Evolutionary conservation across 2,329 filamentous ascomycete species (phyloP).

Genomic region (Exserohilum rostratum): DNA sequence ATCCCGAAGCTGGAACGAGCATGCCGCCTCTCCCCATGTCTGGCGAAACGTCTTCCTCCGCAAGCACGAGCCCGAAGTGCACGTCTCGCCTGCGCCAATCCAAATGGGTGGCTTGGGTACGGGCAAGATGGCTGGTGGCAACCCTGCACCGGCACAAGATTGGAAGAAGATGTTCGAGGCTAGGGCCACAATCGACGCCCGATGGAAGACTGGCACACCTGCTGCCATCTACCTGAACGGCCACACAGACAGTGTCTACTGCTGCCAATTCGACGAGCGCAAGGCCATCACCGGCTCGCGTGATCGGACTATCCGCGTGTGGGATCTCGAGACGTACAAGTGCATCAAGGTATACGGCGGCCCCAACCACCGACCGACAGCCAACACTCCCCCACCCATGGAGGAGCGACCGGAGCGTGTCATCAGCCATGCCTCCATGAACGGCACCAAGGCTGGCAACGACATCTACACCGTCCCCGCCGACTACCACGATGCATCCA

Average conservation of each 20-base stretch:
- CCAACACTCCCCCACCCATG: constrained; percentile 56
- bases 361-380: constrained; percentile 64
- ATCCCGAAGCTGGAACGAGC: constrained; percentile 61
- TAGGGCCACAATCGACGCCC: constrained; percentile 73
- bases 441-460: constrained; percentile 55
- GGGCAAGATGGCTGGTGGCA: constrained; percentile 58
- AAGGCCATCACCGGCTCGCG: constrained; percentile 98
- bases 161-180: constrained; percentile 87
- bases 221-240: constrained; percentile 88
- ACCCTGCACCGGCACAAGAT: constrained; percentile 62
- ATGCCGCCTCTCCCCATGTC: constrained; percentile 63
- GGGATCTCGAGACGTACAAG: constrained; percentile 88
- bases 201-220: constrained; percentile 81
- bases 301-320: constrained; percentile 93
- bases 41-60: constrained; percentile 68
- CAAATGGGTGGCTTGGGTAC: constrained; percentile 60
- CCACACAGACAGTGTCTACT: constrained; percentile 96
- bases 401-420: constrained; percentile 52
- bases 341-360: constrained; percentile 85
- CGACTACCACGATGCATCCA: constrained; percentile 84
- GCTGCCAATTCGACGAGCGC: constrained; percentile 94
- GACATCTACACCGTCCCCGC: constrained; percentile 54
- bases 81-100: constrained; percentile 53
- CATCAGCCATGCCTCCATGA: constrained; percentile 53
- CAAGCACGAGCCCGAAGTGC: constrained; percentile 57